These are phyloP conservation scores for Mucor velutinosus DNA, from an alignment of 371 early-diverging fungal genomes.

Conservation along the genomic window DNA sequence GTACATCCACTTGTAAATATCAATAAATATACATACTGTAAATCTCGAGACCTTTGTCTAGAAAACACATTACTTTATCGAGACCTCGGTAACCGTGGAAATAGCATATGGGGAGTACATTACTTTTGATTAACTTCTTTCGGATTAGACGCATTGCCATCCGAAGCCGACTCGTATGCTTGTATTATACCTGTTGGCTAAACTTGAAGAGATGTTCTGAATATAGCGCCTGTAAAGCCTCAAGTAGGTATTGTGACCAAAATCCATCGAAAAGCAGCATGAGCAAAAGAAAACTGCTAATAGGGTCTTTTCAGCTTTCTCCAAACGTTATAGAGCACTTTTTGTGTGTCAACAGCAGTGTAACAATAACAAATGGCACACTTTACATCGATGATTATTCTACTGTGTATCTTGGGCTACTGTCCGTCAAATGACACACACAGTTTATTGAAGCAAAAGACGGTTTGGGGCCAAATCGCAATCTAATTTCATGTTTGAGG, in stretches of 20 bases:
- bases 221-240: neutral
- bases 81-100: neutral
- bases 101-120: neutral
- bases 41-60: neutral
- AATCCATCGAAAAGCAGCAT: neutral
- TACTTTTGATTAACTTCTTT: neutral
- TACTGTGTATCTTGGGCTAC: neutral
- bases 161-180: neutral
- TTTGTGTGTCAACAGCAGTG: neutral
- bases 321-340: neutral
- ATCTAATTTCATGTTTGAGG: too few relatives aligned
- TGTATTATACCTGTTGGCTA: neutral
- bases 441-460: too few relatives aligned
- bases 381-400: neutral
- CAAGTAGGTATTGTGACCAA: neutral
- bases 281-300: neutral
- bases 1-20: neutral
- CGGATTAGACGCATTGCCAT: neutral
- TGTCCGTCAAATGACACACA: too few relatives aligned
- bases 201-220: neutral
- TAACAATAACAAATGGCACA: neutral
- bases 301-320: neutral
- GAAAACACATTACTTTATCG: neutral
- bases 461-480: too few relatives aligned
- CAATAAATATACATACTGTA: neutral